phyloP scores from a whole-genome alignment of 1,284 basidiomycete species.

The Entoloma clypeatum region DNA sequence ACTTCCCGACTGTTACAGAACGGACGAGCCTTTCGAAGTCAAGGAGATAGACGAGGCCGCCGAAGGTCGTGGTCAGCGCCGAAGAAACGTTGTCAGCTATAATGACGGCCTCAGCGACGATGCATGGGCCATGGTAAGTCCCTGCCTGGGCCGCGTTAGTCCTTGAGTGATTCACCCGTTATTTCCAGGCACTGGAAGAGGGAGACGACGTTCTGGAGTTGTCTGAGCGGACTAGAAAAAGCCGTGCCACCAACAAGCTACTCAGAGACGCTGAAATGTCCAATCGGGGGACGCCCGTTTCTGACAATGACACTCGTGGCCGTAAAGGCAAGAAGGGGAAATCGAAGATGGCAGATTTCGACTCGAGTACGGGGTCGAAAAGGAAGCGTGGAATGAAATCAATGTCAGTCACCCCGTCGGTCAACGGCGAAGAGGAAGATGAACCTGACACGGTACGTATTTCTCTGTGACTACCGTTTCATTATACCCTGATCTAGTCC shows the following conservation, averaged over 20 bases:
- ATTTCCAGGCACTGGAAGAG: constrained; percentile 72
- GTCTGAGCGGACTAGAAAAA: constrained; percentile 57
- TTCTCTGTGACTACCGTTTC: constrained; percentile 3
- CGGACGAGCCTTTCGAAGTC: constrained; percentile 73
- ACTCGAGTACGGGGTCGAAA: constrained; percentile 45
- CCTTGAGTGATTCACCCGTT: constrained; percentile 1
- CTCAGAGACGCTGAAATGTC: constrained; percentile 51
- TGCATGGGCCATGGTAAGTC: constrained; percentile 79
- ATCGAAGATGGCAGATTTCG: constrained; percentile 50
- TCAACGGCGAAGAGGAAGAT: constrained; percentile 67
- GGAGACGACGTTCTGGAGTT: constrained; percentile 84
- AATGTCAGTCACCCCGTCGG: constrained; percentile 72
- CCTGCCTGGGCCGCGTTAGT: constrained; percentile 6
- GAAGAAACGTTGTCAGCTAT: constrained; percentile 84
- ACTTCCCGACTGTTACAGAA: constrained; percentile 90
- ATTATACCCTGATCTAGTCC: constrained; percentile 5
- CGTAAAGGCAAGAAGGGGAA: constrained; percentile 69
- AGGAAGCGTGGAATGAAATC: constrained; percentile 74
- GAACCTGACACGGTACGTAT: constrained; percentile 59
- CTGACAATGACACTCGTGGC: constrained; percentile 56
- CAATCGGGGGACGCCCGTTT: constrained; percentile 56
- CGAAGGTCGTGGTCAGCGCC: constrained; percentile 83
- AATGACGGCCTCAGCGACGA: constrained; percentile 95
- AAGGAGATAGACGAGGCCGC: constrained; percentile 65
- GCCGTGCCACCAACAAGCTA: constrained; percentile 50